Evolutionary conservation across 2,329 filamentous ascomycete species (phyloP).

Genomic region (Phoma herbarum): DNA sequence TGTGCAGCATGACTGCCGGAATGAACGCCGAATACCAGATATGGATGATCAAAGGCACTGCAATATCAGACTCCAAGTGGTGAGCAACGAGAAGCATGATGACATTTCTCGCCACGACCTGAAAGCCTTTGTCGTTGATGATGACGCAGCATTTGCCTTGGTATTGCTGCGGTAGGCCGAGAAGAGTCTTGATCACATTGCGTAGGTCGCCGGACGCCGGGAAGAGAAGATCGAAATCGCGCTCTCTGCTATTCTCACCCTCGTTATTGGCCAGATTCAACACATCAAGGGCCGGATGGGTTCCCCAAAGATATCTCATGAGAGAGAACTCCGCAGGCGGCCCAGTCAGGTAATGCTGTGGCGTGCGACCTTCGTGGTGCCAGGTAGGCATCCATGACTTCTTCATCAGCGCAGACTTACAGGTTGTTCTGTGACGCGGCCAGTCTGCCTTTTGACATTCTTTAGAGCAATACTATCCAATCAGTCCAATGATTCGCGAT

Average conservation of each 20-base stretch:
- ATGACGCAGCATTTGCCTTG: constrained; percentile 30
- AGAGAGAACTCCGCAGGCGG: neutral
- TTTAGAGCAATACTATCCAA: no score
- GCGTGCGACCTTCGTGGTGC: neutral
- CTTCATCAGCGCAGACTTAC: neutral
- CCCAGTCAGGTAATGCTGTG: neutral
- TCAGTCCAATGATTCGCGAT: no score
- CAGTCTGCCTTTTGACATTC: no score
- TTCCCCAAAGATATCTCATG: constrained; percentile 50
- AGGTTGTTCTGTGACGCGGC: no score
- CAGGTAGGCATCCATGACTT: neutral
- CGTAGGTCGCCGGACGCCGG: constrained; percentile 57
- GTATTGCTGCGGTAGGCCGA: constrained; percentile 37
- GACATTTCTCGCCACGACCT: constrained; percentile 53
- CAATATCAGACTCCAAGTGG: constrained; percentile 26
- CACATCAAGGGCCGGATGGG: constrained; percentile 54
- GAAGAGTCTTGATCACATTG: constrained; percentile 56
- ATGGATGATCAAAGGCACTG: constrained; percentile 52
- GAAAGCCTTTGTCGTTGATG: constrained; percentile 54
- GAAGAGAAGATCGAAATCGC: constrained; percentile 46
- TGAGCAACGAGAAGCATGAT: constrained; percentile 53
- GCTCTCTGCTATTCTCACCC: constrained; percentile 21
- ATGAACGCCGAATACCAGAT: constrained; percentile 59
- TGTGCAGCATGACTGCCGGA: constrained; percentile 27
- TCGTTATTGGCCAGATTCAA: constrained; percentile 41